Conservation (phyloP, 441 rosid species). For the Gossypium gossypioides region DNA sequence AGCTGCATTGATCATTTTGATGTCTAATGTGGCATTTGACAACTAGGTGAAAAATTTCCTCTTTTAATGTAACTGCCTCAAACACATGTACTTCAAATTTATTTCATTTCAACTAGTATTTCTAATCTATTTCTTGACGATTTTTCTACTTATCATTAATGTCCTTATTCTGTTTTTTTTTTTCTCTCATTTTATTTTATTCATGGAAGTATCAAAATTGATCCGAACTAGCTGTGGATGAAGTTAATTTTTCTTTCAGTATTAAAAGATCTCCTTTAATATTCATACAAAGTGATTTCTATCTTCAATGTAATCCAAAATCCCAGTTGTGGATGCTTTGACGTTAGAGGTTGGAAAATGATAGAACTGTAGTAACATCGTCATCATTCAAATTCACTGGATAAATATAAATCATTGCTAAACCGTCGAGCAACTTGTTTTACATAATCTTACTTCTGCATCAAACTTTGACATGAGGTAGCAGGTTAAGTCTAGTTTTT, state of each 20-base stretch:
- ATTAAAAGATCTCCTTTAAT: not conserved
- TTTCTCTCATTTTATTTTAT: not conserved
- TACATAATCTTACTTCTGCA: not conserved
- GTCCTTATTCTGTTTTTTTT: not conserved
- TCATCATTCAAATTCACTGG: not conserved
- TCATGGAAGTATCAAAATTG: not conserved
- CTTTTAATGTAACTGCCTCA: not conserved
- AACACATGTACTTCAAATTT: not conserved
- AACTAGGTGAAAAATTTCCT: not conserved
- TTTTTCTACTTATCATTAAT: not conserved
- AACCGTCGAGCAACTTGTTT: not conserved
- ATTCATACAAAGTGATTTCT: not conserved
- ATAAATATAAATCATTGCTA: not conserved
- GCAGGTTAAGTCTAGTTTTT: not conserved
- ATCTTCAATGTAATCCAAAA: not conserved
- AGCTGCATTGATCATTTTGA: not conserved
- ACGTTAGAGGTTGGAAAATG: not conserved
- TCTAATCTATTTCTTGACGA: not conserved
- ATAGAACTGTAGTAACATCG: not conserved
- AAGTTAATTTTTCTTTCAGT: not conserved
- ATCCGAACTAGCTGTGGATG: not conserved
- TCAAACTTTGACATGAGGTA: not conserved
- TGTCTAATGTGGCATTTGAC: not conserved
- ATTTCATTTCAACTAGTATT: constrained; percentile 3
- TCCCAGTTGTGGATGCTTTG: not conserved